Evolutionary conservation across 805 yeast species (phyloP).

Genomic region (Saccharomycopsis babjevae): DNA sequence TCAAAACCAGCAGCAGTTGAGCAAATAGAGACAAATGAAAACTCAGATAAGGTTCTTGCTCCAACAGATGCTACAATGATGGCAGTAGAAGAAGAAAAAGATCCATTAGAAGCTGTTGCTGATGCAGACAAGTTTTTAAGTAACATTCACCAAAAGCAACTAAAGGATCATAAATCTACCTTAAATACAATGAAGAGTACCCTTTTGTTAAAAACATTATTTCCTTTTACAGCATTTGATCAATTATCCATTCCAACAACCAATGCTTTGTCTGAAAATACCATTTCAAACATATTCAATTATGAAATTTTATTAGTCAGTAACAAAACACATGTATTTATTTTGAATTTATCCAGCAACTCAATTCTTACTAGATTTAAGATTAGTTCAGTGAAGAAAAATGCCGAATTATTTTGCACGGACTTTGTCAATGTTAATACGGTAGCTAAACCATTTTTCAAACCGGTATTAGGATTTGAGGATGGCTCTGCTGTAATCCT

Average conservation of each 20-base stretch:
- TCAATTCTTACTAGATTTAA: conserved; percentile 8
- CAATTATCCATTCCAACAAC: conserved; percentile 1
- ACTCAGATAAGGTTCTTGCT: not conserved
- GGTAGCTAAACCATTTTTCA: conserved; percentile 12
- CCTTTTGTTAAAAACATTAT: conserved; percentile 1
- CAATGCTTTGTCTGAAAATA: not conserved
- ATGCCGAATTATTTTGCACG: not conserved
- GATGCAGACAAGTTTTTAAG: conserved; percentile 16
- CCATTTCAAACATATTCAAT: conserved; percentile 8
- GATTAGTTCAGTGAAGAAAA: not conserved
- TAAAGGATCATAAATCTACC: conserved; percentile 15
- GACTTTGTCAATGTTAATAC: conserved; percentile 11
- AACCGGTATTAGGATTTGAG: conserved; percentile 15
- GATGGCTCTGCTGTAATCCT: conserved; percentile 12
- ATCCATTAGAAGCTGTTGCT: conserved; percentile 4
- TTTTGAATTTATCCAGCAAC: conserved; percentile 9
- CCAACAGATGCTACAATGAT: not conserved
- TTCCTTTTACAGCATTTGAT: conserved; percentile 10
- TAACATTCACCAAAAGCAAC: conserved; percentile 14
- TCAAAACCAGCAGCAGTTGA: not conserved
- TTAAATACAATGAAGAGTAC: conserved; percentile 13
- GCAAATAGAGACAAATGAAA: not conserved
- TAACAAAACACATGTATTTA: conserved; percentile 8
- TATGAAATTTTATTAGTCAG: conserved; percentile 11
- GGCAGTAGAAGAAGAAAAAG: not conserved